Evolutionary conservation across 345 rosid genomes (phyloP).

Genomic region (Camelina neglecta): DNA sequence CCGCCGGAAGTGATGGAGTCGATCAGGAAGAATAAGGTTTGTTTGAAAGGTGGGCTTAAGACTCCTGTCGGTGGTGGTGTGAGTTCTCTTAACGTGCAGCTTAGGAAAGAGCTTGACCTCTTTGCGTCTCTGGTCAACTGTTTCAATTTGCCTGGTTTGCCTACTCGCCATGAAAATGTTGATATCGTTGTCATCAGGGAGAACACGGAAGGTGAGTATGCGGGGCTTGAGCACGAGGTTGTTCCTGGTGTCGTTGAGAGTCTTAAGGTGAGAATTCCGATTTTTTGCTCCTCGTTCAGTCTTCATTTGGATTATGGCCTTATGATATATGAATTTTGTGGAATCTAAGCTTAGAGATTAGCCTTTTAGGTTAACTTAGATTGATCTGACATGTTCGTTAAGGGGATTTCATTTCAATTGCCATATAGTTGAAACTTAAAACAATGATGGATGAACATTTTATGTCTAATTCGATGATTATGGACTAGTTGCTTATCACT

Average conservation of each 20-base stretch:
- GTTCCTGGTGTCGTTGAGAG: constrained; percentile 98
- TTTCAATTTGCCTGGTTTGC: constrained; percentile 82
- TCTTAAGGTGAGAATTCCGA: constrained; percentile 64
- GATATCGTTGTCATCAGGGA: constrained; percentile 95
- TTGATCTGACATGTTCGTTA: not conserved
- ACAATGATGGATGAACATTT: not conserved
- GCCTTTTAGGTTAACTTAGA: not conserved
- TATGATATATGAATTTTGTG: not conserved
- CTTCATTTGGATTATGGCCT: not conserved
- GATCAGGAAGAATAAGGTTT: constrained; percentile 92
- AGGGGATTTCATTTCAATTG: not conserved
- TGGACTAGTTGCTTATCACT: not conserved
- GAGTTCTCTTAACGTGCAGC: constrained; percentile 81
- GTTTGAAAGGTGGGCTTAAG: constrained; percentile 87
- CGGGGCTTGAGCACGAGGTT: constrained; percentile 95
- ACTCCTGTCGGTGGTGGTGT: constrained; percentile 99
- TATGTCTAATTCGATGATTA: not conserved
- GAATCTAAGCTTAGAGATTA: constrained; percentile 17
- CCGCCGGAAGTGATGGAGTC: constrained; percentile 89
- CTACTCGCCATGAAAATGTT: constrained; percentile 84
- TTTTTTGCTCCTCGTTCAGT: not conserved
- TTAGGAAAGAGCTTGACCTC: constrained; percentile 88
- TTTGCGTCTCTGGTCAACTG: constrained; percentile 93
- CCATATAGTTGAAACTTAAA: not conserved
- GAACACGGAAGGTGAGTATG: constrained; percentile 96